Evolutionary conservation across 2,329 filamentous ascomycete species (phyloP), one percentile per base, ranked within the genome.

Genomic region (Colletotrichum truncatum): DNA sequence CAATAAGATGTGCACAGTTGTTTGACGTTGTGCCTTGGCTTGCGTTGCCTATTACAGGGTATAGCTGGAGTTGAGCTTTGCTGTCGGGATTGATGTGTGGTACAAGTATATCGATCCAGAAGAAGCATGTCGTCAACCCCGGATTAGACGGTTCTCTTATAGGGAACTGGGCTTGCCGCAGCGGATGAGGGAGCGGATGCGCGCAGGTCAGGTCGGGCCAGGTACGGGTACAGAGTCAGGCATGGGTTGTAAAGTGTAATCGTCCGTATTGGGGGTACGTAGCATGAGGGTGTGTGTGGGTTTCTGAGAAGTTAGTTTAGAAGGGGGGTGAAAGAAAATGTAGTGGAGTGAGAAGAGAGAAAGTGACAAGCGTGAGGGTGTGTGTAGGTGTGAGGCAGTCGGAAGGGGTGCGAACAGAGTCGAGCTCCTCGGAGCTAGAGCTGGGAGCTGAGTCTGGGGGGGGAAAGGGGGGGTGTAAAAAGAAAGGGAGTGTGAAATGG

Each of bases 11-110:
- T 52, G 64, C 64, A 66, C 58, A 64, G 59, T 48, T 64, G 64
- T 66, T 64, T 66, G 64, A 66, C 52, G 59, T 66, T 39, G 58
- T 66, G 63, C 64, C 62, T 66, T 66, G 64, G 43, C 59, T 66
- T 61, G 48, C 48, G 12, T 32, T 55, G 39, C 21, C 21, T 65
- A 28, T 39, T 63, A 32, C 64, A 66, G 59, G 62, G 62, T 48
- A 61, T 25, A 49, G 57, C 56, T 65, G 48, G 62, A 65, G 56
- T 49, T 61, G 39, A 34, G 30, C 32, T 43, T 55, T 49, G 21
- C 21, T 62, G 49, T 65, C 53, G 57, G 55, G 32, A 38, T 60
- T 46, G 18, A 39, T 53, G 36, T 52, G 32, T 59, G 43, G 51
- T 65, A 55, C 62, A 65, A 55, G 34, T 49, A 43, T 21, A 49